These are phyloP conservation scores for Domatiomyces catenatus DNA, from an alignment of 2,329 filamentous ascomycete genomes.

Conservation along the genomic window DNA sequence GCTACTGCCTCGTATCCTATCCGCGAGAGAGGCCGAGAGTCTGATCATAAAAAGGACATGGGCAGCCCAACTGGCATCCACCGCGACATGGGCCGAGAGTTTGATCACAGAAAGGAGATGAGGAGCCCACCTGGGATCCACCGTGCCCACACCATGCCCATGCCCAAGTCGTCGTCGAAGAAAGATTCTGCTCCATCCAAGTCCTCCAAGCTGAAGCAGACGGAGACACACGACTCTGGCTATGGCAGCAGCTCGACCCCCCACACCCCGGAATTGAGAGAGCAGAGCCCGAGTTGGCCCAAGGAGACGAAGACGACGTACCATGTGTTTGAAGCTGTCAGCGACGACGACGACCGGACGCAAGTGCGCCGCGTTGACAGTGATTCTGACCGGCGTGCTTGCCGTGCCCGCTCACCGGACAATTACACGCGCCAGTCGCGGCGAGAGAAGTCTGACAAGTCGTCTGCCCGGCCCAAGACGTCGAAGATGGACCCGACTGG, in stretches of 20 bases:
- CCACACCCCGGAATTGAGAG: conserved; percentile 27
- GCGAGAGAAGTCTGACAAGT: not conserved
- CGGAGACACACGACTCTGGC: conserved; percentile 27
- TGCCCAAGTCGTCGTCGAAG: conserved; percentile 18
- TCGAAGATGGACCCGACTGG: conserved; percentile 1
- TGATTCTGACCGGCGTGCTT: not conserved
- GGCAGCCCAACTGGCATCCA: too few species aligned
- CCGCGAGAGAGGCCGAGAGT: conserved; percentile 3
- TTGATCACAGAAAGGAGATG: conserved; percentile 18
- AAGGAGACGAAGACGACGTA: conserved; percentile 12
- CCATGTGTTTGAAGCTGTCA: conserved; percentile 9
- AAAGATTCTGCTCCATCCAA: conserved; percentile 19
- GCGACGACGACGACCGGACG: conserved; percentile 6
- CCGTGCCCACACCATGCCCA: conserved; percentile 20
- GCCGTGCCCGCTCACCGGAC: not conserved
- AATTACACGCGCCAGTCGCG: not conserved
- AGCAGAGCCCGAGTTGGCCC: conserved; percentile 19
- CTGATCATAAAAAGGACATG: conserved; percentile 18
- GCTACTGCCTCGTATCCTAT: not conserved
- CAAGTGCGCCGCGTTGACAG: not conserved
- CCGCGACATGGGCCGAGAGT: conserved; percentile 2
- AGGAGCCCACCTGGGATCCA: conserved; percentile 15
- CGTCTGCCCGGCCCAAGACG: not conserved
- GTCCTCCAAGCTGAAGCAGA: conserved; percentile 23
- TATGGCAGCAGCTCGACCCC: conserved; percentile 28